These are phyloP conservation scores for Ustulina deusta DNA, from an alignment of 2,329 filamentous ascomycete genomes.

Conservation along the genomic window DNA sequence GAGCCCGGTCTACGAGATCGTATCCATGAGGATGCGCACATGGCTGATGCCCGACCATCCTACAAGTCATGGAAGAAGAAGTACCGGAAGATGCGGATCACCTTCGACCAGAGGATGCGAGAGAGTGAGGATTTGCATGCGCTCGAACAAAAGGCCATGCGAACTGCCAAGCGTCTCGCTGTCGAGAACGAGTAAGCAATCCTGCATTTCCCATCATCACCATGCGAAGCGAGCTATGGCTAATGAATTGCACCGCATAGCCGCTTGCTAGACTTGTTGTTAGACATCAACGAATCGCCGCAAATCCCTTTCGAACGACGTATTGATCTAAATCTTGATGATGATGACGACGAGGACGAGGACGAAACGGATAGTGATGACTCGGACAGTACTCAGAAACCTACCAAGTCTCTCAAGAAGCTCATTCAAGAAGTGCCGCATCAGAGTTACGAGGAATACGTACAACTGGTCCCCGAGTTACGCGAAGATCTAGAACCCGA, in stretches of 20 bases:
- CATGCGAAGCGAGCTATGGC: conserved; percentile 27
- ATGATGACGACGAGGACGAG: conserved; percentile 55
- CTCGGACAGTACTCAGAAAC: conserved; percentile 53
- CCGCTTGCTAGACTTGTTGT: conserved; percentile 86
- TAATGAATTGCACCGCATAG: conserved; percentile 59
- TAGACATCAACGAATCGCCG: conserved; percentile 87
- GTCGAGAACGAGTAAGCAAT: conserved; percentile 88
- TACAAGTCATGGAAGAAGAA: conserved; percentile 89
- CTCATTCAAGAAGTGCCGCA: conserved; percentile 67
- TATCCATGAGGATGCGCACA: conserved; percentile 51
- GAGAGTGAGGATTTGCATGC: conserved; percentile 86
- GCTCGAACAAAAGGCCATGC: conserved; percentile 82
- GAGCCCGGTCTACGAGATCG: conserved; percentile 52
- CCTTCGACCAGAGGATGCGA: conserved; percentile 81
- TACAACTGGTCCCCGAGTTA: conserved; percentile 72
- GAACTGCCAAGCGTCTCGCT: conserved; percentile 84
- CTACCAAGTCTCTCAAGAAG: conserved; percentile 62
- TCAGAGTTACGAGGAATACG: conserved; percentile 63
- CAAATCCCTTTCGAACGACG: conserved; percentile 81
- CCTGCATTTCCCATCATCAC: conserved; percentile 38
- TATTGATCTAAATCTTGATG: conserved; percentile 73
- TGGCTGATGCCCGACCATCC: conserved; percentile 61
- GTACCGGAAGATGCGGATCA: conserved; percentile 88
- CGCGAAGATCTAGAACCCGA: conserved; percentile 62
- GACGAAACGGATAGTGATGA: conserved; percentile 57